Percentiles rank a stretch among this genome's conserved stretches.
Evolutionary conservation across 768 basidiomycete species (phyloP).

Genomic region (Suillus hirtellus): DNA sequence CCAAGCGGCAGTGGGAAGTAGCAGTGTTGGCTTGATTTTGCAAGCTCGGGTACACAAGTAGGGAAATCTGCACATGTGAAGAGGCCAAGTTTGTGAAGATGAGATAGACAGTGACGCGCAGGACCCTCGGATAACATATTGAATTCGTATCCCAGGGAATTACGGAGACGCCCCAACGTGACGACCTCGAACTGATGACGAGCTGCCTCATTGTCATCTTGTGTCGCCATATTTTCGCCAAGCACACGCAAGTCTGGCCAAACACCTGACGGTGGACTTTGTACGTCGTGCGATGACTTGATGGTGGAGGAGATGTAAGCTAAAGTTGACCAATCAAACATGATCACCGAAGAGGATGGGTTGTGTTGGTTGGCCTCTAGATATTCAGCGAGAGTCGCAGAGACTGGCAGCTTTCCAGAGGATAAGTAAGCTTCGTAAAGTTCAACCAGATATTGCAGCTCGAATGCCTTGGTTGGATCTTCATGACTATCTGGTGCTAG

Average conservation of each 20-base stretch:
- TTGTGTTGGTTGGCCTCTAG: constrained; percentile 47
- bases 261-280: constrained; percentile 15
- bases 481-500: constrained; percentile 39
- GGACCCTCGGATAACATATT: constrained; percentile 53
- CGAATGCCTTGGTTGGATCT: constrained; percentile 49
- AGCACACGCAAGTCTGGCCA: constrained; percentile 43
- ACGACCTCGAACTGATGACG: constrained; percentile 57
- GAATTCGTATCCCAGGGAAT: constrained; percentile 60
- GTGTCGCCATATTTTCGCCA: constrained; percentile 36
- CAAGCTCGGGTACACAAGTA: constrained; percentile 11
- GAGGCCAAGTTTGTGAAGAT: constrained; percentile 64
- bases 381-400: constrained; percentile 52
- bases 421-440: constrained; percentile 53
- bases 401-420: constrained; percentile 43
- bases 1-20: constrained; percentile 70
- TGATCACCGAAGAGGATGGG: constrained; percentile 45
- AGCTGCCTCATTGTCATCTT: constrained; percentile 25
- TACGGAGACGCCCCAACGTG: constrained; percentile 58
- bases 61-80: constrained; percentile 47
- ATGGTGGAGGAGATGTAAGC: constrained; percentile 60
- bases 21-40: constrained; percentile 47
- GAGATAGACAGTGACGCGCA: constrained; percentile 53
- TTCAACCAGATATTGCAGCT: constrained; percentile 54
- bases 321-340: constrained; percentile 71
- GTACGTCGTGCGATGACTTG: constrained; percentile 37